Conservation (phyloP, 129 eudicot species). For the Cynara cardunculus region DNA sequence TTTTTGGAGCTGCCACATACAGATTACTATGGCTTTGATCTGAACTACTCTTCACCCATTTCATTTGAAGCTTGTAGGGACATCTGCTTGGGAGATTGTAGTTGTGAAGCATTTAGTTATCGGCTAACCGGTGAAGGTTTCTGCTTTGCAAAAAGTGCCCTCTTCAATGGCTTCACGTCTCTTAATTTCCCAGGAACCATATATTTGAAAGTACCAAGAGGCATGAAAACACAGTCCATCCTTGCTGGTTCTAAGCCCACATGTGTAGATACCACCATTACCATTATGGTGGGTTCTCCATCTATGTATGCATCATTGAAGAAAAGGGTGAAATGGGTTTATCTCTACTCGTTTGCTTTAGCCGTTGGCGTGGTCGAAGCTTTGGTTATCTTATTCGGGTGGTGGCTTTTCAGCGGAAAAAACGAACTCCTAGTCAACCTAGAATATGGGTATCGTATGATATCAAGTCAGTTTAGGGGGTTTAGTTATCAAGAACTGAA, state of each 20-base stretch:
- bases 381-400: slow-evolving; percentile 27
- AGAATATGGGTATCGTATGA: not conserved
- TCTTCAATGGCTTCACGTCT: slow-evolving; percentile 38
- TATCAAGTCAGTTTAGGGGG: not conserved
- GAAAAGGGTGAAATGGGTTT: slow-evolving; percentile 39
- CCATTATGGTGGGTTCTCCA: slow-evolving; percentile 13
- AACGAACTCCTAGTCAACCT: slow-evolving; percentile 27
- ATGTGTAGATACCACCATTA: not conserved
- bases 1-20: slow-evolving; percentile 31
- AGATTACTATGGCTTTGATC: slow-evolving; percentile 39
- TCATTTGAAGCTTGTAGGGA: slow-evolving; percentile 34
- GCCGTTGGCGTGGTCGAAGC: slow-evolving; percentile 38
- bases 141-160: slow-evolving; percentile 39
- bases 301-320: slow-evolving; percentile 24
- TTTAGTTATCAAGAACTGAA: not conserved
- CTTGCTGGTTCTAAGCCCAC: not conserved
- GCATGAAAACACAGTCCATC: not conserved
- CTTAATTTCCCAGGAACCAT: slow-evolving; percentile 25
- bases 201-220: slow-evolving; percentile 33
- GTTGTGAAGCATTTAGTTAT: slow-evolving; percentile 44
- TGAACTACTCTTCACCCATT: not conserved
- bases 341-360: slow-evolving; percentile 36
- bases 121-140: slow-evolving; percentile 28
- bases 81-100: slow-evolving; percentile 36
- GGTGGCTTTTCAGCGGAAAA: slow-evolving; percentile 37